Evolutionary conservation across 345 rosid genomes (phyloP).

Genomic region (Moricandia arvensis): DNA sequence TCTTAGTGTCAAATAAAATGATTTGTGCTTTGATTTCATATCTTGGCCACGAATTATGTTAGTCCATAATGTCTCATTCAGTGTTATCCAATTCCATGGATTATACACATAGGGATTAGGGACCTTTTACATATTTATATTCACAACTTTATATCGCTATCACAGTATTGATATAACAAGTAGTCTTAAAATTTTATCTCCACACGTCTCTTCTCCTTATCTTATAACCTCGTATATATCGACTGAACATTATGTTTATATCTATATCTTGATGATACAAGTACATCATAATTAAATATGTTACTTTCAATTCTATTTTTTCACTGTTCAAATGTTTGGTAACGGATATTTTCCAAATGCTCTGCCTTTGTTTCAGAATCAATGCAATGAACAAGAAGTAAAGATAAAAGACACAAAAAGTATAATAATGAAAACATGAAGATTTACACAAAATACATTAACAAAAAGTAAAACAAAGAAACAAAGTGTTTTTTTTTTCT

Average conservation of each 20-base stretch:
- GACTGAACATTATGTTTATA: not conserved
- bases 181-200: not conserved
- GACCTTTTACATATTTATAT: slow-evolving; percentile 23
- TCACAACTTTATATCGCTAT: slow-evolving; percentile 2
- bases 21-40: too few species aligned
- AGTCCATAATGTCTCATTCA: slow-evolving; percentile 32
- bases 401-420: not conserved
- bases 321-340: not conserved
- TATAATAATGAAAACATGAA: not conserved
- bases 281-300: too few species aligned
- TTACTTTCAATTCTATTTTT: not conserved
- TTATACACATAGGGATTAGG: not conserved
- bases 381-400: not conserved
- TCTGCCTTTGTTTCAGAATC: not conserved
- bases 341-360: not conserved
- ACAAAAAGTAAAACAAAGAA: not conserved
- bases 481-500: slow-evolving; percentile 11
- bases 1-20: too few species aligned
- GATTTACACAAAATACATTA: not conserved
- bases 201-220: not conserved
- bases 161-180: not conserved
- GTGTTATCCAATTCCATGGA: slow-evolving; percentile 20
- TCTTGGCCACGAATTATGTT: slow-evolving; percentile 13
- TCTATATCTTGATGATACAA: not conserved
- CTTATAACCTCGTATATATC: not conserved